phyloP scores from a whole-genome alignment of 495 filamentous ascomycete genomes.

The Talaromyces wortmannii region DNA sequence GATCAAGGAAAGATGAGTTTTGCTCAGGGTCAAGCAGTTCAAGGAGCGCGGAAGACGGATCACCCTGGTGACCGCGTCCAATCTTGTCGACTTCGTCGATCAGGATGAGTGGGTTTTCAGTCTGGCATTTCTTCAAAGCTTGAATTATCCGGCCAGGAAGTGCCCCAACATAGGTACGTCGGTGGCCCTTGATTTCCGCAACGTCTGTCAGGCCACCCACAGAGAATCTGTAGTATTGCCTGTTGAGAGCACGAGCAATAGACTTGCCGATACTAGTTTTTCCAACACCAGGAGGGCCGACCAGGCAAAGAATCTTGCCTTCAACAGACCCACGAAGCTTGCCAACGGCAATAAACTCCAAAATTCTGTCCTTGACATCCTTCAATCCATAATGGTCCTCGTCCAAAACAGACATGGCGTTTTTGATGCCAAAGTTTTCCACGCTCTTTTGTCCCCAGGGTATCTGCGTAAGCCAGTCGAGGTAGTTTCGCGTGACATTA shows the following conservation, averaged over 20 bases:
- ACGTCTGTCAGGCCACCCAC: slow-evolving; percentile 96
- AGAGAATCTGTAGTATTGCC: slow-evolving; percentile 96
- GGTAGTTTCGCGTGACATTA: slow-evolving; percentile 98
- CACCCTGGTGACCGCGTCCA: slow-evolving; percentile 89
- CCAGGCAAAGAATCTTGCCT: slow-evolving; percentile 97
- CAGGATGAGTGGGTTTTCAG: slow-evolving; percentile 92
- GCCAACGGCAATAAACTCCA: slow-evolving; percentile 98
- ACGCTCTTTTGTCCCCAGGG: slow-evolving; percentile 95
- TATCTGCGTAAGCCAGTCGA: slow-evolving; percentile 97
- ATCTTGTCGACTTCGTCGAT: slow-evolving; percentile 99
- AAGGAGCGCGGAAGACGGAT: slow-evolving; percentile 89
- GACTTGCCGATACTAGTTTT: slow-evolving; percentile 99
- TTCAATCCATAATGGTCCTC: slow-evolving; percentile 97
- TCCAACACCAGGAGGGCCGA: slow-evolving; percentile 92
- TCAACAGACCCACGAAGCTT: slow-evolving; percentile 96
- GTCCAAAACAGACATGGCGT: slow-evolving; percentile 86
- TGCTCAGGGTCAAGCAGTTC: slow-evolving; percentile 97
- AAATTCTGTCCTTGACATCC: slow-evolving; percentile 97
- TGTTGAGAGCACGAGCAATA: slow-evolving; percentile 87
- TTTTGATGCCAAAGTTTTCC: slow-evolving; percentile 91
- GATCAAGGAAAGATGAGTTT: slow-evolving; percentile 94
- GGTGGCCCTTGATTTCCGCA: slow-evolving; percentile 98
- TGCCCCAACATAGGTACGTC: slow-evolving; percentile 94
- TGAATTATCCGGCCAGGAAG: slow-evolving; percentile 95
- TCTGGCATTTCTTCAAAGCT: slow-evolving; percentile 98